Percentiles rank a stretch among this genome's conserved stretches.
These are phyloP conservation scores for Metschnikowia rubicola DNA, from an alignment of 805 yeast species.

Conservation along the genomic window DNA sequence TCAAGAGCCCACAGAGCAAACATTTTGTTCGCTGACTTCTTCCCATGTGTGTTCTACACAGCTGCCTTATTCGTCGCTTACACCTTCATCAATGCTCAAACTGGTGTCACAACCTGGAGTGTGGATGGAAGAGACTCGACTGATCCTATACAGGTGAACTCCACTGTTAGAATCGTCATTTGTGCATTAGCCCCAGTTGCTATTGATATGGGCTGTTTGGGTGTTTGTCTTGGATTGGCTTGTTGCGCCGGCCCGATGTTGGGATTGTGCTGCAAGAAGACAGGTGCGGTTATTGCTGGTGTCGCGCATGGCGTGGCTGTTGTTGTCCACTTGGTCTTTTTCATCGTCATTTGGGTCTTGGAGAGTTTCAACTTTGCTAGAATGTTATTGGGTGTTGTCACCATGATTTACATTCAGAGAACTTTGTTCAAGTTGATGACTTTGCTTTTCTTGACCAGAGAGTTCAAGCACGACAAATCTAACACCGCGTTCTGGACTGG, in stretches of 20 bases:
- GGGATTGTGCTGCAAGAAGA: constrained; percentile 93
- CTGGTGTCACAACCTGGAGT: constrained; percentile 59
- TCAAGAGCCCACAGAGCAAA: constrained; percentile 77
- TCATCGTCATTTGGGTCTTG: constrained; percentile 94
- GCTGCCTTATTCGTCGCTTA: constrained; percentile 71
- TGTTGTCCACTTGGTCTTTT: constrained; percentile 78
- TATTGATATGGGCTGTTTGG: constrained; percentile 81
- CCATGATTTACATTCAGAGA: constrained; percentile 86
- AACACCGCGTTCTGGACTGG: constrained; percentile 99
- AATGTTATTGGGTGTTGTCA: constrained; percentile 80
- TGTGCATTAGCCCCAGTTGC: constrained; percentile 90
- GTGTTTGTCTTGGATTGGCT: constrained; percentile 73
- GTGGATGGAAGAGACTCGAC: constrained; percentile 30
- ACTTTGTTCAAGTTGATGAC: constrained; percentile 82
- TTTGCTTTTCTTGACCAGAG: constrained; percentile 78
- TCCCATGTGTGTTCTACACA: constrained; percentile 69
- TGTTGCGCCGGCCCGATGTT: constrained; percentile 98
- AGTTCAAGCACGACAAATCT: constrained; percentile 90
- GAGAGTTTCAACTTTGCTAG: constrained; percentile 89
- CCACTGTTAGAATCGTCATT: constrained; percentile 66
- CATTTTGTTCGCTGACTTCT: constrained; percentile 73
- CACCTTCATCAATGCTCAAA: constrained; percentile 80
- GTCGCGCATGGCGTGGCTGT: constrained; percentile 96
- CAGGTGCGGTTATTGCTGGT: constrained; percentile 94
- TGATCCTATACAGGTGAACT: constrained; percentile 53